phyloP scores from a whole-genome alignment of 2,329 filamentous ascomycete genomes.

The Alternaria postmessia region DNA sequence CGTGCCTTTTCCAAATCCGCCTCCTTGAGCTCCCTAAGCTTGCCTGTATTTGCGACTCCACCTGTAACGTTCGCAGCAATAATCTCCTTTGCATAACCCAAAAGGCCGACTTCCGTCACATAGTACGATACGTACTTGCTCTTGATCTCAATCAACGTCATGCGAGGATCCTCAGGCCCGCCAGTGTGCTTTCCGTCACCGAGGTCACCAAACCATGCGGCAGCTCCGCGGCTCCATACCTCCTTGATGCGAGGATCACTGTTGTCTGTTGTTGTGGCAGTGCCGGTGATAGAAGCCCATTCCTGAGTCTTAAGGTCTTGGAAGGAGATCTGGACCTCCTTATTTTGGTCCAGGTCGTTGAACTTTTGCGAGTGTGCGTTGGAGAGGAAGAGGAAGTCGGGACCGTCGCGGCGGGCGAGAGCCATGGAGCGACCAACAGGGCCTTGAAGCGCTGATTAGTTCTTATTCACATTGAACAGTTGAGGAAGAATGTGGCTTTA shows the following conservation, averaged over 20 bases:
- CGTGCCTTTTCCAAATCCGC: conserved; percentile 56
- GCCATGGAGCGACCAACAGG: conserved; percentile 60
- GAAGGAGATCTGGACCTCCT: conserved; percentile 56
- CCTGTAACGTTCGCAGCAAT: conserved; percentile 49
- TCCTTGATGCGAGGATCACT: conserved; percentile 60
- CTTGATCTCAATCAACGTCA: conserved; percentile 54
- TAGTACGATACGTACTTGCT: conserved; percentile 53
- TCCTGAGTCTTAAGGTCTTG: conserved; percentile 57
- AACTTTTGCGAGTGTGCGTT: conserved; percentile 60
- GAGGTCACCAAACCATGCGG: conserved; percentile 61
- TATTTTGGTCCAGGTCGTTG: conserved; percentile 54
- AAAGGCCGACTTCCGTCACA: conserved; percentile 42
- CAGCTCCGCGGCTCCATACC: conserved; percentile 50
- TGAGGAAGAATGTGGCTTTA: background rate
- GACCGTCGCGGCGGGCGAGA: conserved; percentile 63
- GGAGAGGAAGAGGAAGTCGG: conserved; percentile 61
- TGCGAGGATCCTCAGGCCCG: conserved; percentile 57
- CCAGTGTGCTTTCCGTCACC: conserved; percentile 60
- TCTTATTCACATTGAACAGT: background rate
- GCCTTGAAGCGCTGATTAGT: conserved; percentile 29
- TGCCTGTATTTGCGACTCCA: conserved; percentile 51
- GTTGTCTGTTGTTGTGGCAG: conserved; percentile 52
- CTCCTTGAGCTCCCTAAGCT: conserved; percentile 59
- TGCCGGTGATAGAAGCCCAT: conserved; percentile 58
- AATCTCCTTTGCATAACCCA: conserved; percentile 54